Percentiles rank a stretch among this genome's conserved stretches.
phyloP scores from a whole-genome alignment of 2,329 filamentous ascomycete species.

The Pyricularia pennisetigena region DNA sequence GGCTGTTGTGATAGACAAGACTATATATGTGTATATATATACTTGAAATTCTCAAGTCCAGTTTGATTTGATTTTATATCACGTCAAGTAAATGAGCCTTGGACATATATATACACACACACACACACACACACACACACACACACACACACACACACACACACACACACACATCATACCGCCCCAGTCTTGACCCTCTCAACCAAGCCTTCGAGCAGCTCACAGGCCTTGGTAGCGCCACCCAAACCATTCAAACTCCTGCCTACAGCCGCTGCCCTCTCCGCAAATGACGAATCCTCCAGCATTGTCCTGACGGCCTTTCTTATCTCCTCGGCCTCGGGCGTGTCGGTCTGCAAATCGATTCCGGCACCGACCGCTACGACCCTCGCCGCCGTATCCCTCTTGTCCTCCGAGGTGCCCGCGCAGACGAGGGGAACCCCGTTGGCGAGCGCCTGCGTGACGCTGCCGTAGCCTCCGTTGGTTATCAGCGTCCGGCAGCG shows the following conservation, averaged over 20 bases:
- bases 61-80: too few species aligned
- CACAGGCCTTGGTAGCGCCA: background rate
- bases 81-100: too few species aligned
- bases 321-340: slow-evolving; percentile 5
- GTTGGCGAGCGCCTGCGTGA: slow-evolving; percentile 10
- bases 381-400: slow-evolving; percentile 12
- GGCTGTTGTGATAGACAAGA: too few species aligned
- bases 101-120: too few species aligned
- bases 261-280: background rate
- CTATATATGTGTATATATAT: too few species aligned
- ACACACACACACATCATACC: too few species aligned
- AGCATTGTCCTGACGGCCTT: slow-evolving; percentile 6
- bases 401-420: slow-evolving; percentile 13
- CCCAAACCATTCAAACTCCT: background rate
- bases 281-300: background rate
- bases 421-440: slow-evolving; percentile 14
- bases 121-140: too few species aligned
- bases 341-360: slow-evolving; percentile 10
- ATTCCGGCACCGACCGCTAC: slow-evolving; percentile 14
- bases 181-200: too few species aligned
- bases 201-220: background rate
- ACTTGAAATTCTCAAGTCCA: too few species aligned
- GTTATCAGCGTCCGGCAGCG: slow-evolving; percentile 14
- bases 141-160: too few species aligned
- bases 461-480: slow-evolving; percentile 14